A percentile compares a stretch with the other conserved stretches of the same genome.
phyloP scores from a whole-genome alignment of 192 early-diverging fungal species.

The Backusella parvicylindrica region DNA sequence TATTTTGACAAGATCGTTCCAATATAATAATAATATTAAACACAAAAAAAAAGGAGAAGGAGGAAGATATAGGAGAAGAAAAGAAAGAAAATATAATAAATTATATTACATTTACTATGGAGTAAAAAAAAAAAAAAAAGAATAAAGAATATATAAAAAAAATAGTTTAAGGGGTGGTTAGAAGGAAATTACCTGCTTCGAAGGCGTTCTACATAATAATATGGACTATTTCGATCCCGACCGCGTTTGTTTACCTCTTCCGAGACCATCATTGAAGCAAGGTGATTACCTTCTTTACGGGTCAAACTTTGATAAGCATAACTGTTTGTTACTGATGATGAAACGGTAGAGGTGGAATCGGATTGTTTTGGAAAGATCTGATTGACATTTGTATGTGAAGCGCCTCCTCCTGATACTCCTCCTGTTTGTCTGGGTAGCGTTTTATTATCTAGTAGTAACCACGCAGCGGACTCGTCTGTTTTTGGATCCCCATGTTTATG shows the following conservation, averaged over 20 bases:
- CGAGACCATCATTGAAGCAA: background rate
- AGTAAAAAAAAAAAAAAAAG: background rate
- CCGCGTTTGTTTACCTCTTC: background rate
- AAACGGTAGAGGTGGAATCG: background rate
- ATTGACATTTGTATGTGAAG: background rate
- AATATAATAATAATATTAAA: background rate
- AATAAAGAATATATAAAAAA: background rate
- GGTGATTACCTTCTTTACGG: conserved; percentile 13
- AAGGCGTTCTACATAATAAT: conserved; percentile 31
- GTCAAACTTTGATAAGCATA: conserved; percentile 15
- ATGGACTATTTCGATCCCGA: conserved; percentile 30
- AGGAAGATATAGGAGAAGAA: background rate
- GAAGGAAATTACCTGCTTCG: conserved; percentile 20
- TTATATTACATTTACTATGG: background rate
- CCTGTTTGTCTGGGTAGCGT: background rate
- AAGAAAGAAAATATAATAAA: background rate
- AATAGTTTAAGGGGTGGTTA: background rate
- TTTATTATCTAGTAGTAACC: conserved; percentile 27
- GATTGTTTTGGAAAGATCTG: conserved; percentile 7
- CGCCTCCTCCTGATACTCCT: background rate
- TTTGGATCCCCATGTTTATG: background rate
- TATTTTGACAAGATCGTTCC: background rate
- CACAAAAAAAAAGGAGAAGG: background rate
- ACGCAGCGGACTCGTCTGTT: conserved; percentile 16
- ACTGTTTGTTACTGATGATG: background rate